Conservation (phyloP, 2,329 filamentous ascomycete species). For the Dendrostoma leiphaemia region DNA sequence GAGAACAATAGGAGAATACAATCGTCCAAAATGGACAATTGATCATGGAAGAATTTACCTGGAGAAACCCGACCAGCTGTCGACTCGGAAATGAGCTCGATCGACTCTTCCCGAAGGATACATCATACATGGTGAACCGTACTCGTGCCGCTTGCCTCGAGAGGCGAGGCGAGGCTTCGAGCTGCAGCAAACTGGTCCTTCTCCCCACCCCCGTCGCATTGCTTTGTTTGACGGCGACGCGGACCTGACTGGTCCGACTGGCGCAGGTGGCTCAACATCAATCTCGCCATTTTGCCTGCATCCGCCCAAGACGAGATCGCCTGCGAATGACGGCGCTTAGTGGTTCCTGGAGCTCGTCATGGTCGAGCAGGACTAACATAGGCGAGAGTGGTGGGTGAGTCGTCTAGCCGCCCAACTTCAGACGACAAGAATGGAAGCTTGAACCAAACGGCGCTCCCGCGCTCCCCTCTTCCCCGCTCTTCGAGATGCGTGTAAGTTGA, state of each 20-base stretch:
- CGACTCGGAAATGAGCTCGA: neutral
- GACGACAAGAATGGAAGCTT: neutral
- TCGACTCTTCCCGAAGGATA: neutral
- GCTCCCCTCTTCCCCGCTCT: too few relatives aligned
- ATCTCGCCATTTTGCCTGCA: slow-evolving; percentile 16
- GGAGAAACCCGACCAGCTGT: neutral
- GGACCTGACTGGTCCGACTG: slow-evolving; percentile 16
- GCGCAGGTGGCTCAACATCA: slow-evolving; percentile 15
- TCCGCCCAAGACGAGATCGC: neutral
- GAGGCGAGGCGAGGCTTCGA: too few relatives aligned
- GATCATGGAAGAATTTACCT: neutral
- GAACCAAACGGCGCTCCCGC: neutral
- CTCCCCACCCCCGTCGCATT: neutral
- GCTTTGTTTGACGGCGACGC: slow-evolving; percentile 11
- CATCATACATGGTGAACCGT: neutral
- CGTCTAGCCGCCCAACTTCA: slow-evolving; percentile 1
- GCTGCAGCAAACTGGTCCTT: neutral
- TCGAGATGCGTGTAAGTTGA: slow-evolving; percentile 15
- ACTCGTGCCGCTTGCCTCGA: slow-evolving; percentile 3
- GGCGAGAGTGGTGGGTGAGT: too few relatives aligned
- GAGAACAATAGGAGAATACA: slow-evolving; percentile 7
- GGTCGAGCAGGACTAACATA: neutral
- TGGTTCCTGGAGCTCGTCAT: neutral
- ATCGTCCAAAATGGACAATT: neutral
- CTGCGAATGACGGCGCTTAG: slow-evolving; percentile 16